Base-by-base conservation (phyloP, 805 yeast genomes). In the Starmerella potacharoeniae region DNA sequence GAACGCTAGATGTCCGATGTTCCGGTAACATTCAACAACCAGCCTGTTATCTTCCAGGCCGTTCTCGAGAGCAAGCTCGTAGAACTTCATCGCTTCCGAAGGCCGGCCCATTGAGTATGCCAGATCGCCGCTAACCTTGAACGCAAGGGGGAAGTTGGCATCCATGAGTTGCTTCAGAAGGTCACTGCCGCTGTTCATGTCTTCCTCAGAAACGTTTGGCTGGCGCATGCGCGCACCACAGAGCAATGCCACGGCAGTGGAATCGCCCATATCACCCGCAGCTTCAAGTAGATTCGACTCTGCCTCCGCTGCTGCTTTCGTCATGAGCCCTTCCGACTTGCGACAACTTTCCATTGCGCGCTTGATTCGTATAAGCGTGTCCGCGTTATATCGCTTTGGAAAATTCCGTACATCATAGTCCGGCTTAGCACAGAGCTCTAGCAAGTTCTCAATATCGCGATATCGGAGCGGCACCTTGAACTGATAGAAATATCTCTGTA, bases 211-310 rank as follows among this genome's bases (percentile, higher is more conserved):
- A 1, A 69, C 69, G 2, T 66, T 65, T 9, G 65, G 64, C 42
- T 69, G 72, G 11, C 72, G 69, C 33, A 86, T 68, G 1, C 86
- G 80, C 49, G 82, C 81, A 60, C 82, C 87, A 4, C 91, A 80
- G 22, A 90, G 67, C 11, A 86, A 71, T 0, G 91, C 74, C 28
- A 89, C 78, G 0, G 96, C 96, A 67, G 88, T 87, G 59, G 81
- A 78, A 62, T 84, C 80, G 0, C 96, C 96, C 63, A 80, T 63
- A 63, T 86, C 95, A 0, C 95, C 95, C 13, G 95, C 87, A 51
- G 76, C 77, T 57, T 88, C 95, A n/a, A 89, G 76, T 22, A 90
- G 67, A 59, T 79, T 82, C 59, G 81, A 79, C 65, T 89, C 96
- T 37, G 87, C 70, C 13, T 71, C 77, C 5, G 84, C 71, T 22